Conservation (phyloP, 2,329 filamentous ascomycete genomes). For the Falciphora oryzae region DNA sequence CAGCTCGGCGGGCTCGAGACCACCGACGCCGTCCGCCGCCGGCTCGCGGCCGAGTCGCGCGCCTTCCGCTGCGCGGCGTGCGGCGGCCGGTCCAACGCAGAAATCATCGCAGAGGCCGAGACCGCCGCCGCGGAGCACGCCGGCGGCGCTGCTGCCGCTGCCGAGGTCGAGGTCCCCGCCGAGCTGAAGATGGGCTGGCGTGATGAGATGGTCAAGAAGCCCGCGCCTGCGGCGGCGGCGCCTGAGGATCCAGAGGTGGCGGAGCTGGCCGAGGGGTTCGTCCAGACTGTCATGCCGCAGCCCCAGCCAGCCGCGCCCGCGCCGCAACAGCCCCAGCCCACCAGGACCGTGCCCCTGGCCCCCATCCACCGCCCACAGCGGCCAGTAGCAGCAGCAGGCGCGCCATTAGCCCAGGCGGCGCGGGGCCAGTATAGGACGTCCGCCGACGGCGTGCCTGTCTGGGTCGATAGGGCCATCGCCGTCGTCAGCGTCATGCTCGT, state of each 20-base stretch:
- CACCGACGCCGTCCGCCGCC: constrained; percentile 57
- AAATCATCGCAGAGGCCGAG: constrained; percentile 68
- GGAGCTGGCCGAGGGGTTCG: constrained; percentile 52
- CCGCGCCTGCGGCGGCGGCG: constrained; percentile 15
- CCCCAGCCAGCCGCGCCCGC: constrained; percentile 15
- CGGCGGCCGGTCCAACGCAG: constrained; percentile 63
- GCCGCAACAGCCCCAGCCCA: constrained; percentile 24
- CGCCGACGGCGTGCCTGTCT: constrained; percentile 55
- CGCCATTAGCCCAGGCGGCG: constrained; percentile 14
- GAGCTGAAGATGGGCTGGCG: constrained; percentile 64
- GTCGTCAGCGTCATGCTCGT: constrained; percentile 64
- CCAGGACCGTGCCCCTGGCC: constrained; percentile 28
- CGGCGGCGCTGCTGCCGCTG: constrained; percentile 15
- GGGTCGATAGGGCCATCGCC: constrained; percentile 78
- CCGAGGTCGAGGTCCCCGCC: constrained; percentile 45
- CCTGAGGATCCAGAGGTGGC: constrained; percentile 36
- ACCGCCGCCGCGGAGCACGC: constrained; percentile 40
- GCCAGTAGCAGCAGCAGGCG: constrained; percentile 13
- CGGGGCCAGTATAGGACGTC: constrained; percentile 15
- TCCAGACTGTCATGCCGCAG: constrained; percentile 30
- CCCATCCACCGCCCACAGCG: constrained; percentile 11
- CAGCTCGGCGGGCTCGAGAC: constrained; percentile 88
- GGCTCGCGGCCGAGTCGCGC: constrained; percentile 62
- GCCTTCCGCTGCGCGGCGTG: constrained; percentile 67
- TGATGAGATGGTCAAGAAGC: constrained; percentile 56